Evolutionary conservation across 345 rosid species (phyloP), one percentile per base, ranked within the genome.

Genomic region (Linum trigynum): DNA sequence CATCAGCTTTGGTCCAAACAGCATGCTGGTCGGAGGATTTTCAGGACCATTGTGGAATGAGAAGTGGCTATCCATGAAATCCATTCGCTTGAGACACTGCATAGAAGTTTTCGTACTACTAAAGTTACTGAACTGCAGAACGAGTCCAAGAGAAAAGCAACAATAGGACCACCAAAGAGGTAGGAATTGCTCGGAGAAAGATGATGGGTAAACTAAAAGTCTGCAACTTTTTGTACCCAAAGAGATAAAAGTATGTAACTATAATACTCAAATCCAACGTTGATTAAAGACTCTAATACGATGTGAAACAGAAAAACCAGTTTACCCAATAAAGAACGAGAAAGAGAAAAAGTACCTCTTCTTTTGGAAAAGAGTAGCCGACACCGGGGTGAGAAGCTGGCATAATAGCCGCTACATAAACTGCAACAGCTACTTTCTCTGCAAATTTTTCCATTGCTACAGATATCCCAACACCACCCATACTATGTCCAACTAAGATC

Each of bases 1-100:
- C 50, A 73, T 55, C 57, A 40, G 67, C 1, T 69, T 56, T 4
- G 74, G 70, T 5, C 72, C 80, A 7, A 72, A 62, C 10, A 79
- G 11, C 5, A 40, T 57, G 17, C 70, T 37, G 5, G 78, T 68
- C 8, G 76, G 77, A 10, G 72, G 69, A 10, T 55, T 63, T 7
- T 67, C 62, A 4, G 64, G 35, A 5, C 77, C 73, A 6, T 76
- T 61, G 32, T 74, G 71, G n/a, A 67, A 72, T 14, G 16, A 39
- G 58, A 64, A 64, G 23, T 62, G 57, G 15, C 51, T 35, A 65
- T 79, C 77, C 66, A 66, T 15, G 32, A 5, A 48, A 9, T 48
- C 53, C 1, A 48, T 48, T 48, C 12, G 3, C 53, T 48, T 48
- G 53, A 48, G 14, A 1, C 9, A 3, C 53, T 48, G 14, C 53